phyloP scores from a whole-genome alignment of 208 protist species.

The Leishmania aethiopica region DNA sequence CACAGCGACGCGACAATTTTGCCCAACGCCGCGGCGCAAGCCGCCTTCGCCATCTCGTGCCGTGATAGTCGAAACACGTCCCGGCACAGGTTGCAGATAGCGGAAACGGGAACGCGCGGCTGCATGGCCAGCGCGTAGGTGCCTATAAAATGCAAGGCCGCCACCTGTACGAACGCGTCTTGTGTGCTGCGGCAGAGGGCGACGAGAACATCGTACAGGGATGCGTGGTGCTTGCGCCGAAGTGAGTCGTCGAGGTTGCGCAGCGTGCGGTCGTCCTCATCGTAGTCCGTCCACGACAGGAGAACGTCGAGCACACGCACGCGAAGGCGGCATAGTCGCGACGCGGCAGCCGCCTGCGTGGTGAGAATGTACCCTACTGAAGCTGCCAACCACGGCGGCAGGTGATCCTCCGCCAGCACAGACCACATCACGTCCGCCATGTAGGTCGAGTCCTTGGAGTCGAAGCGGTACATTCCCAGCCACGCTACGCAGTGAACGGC shows the following conservation, averaged over 20 bases:
- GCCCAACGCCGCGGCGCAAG: slow-evolving; percentile 63
- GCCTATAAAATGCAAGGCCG: slow-evolving; percentile 69
- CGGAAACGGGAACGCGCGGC: slow-evolving; percentile 56
- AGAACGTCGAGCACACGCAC: slow-evolving; percentile 77
- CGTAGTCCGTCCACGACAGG: slow-evolving; percentile 79
- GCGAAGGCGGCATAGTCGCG: slow-evolving; percentile 35
- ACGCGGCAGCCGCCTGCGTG: neutral
- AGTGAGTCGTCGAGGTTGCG: slow-evolving; percentile 67
- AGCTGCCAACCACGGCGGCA: slow-evolving; percentile 6
- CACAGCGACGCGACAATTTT: slow-evolving; percentile 28
- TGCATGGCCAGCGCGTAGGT: slow-evolving; percentile 44
- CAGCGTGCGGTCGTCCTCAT: slow-evolving; percentile 65
- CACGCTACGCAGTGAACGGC: slow-evolving; percentile 58
- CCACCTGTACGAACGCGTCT: slow-evolving; percentile 59
- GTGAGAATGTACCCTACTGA: neutral
- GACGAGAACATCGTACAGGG: slow-evolving; percentile 52
- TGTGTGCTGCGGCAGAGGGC: slow-evolving; percentile 39
- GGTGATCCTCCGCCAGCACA: slow-evolving; percentile 8
- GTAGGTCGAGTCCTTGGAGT: slow-evolving; percentile 55
- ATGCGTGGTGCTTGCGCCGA: slow-evolving; percentile 10
- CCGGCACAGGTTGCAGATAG: slow-evolving; percentile 46
- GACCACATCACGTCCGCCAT: slow-evolving; percentile 26
- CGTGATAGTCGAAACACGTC: slow-evolving; percentile 77
- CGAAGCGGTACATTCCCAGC: slow-evolving; percentile 76
- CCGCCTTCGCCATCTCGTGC: slow-evolving; percentile 82